Evolutionary conservation across 1,139 yeast genomes (phyloP).

Genomic region (Kodamaea plutei): DNA sequence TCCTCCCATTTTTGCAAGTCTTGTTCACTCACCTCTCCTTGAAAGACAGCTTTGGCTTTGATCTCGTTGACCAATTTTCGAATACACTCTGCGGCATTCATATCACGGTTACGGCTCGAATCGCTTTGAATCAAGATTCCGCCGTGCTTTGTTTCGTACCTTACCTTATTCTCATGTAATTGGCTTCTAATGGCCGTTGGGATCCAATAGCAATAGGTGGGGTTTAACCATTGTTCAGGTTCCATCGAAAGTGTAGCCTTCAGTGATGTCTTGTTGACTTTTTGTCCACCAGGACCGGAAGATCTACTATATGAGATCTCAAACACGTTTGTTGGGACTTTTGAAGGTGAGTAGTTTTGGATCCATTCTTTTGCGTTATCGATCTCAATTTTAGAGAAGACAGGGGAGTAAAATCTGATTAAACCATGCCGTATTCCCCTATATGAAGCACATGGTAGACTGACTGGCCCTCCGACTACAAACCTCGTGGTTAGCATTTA

Average conservation of each 20-base stretch:
- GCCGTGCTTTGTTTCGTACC: constrained; percentile 53
- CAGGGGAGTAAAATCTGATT: too few species aligned
- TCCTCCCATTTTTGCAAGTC: constrained; percentile 55
- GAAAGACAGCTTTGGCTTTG: constrained; percentile 43
- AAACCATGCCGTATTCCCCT: too few species aligned
- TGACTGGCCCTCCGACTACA: too few species aligned
- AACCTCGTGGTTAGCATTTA: too few species aligned
- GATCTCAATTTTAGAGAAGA: constrained; percentile 18
- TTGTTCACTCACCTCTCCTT: constrained; percentile 46
- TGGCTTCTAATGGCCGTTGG: constrained; percentile 51
- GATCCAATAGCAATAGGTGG: constrained; percentile 52
- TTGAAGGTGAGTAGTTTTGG: constrained; percentile 20
- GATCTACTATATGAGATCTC: constrained; percentile 61
- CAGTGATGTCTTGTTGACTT: constrained; percentile 79
- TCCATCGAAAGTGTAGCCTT: constrained; percentile 67
- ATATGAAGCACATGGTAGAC: too few species aligned
- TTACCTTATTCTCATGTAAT: constrained; percentile 33
- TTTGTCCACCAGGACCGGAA: constrained; percentile 95
- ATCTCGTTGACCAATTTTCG: constrained; percentile 55
- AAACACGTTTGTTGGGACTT: constrained; percentile 51
- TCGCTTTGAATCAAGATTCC: constrained; percentile 68
- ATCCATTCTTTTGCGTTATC: constrained; percentile 46
- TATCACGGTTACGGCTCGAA: constrained; percentile 52
- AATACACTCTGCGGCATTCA: constrained; percentile 58
- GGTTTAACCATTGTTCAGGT: constrained; percentile 44